Percentiles rank a stretch among this genome's conserved stretches.
phyloP scores from a whole-genome alignment of 148 eudicot species.

The Vaccinium corymbosum region DNA sequence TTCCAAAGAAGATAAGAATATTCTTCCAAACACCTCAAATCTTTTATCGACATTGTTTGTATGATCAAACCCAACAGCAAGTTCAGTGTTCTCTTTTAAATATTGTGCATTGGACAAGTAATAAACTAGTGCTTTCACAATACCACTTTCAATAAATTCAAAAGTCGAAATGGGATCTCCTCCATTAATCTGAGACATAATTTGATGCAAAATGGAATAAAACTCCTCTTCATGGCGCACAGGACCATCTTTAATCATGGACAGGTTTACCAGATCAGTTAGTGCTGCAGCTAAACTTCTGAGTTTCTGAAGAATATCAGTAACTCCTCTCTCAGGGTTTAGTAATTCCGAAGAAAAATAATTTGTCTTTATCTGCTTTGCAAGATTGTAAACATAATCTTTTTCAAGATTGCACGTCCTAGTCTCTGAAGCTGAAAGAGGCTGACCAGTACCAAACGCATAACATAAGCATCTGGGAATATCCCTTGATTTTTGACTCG shows the following conservation, averaged over 20 bases:
- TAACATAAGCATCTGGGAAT: constrained; percentile 62
- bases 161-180: constrained; percentile 76
- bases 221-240: constrained; percentile 51
- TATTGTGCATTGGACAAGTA: constrained; percentile 55
- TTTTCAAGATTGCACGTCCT: constrained; percentile 62
- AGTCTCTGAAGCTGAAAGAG: constrained; percentile 37
- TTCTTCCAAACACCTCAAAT: constrained; percentile 64
- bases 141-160: constrained; percentile 92
- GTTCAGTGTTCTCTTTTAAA: constrained; percentile 23
- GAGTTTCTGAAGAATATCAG: constrained; percentile 69
- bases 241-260: constrained; percentile 21
- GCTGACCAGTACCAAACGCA: constrained; percentile 40
- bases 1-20: constrained; percentile 45
- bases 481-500: constrained; percentile 30
- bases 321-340: constrained; percentile 47
- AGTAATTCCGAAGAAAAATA: constrained; percentile 47
- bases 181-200: constrained; percentile 61
- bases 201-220: constrained; percentile 41
- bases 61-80: constrained; percentile 19
- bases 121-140: constrained; percentile 58
- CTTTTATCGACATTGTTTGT: constrained; percentile 44
- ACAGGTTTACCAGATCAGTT: constrained; percentile 39
- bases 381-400: constrained; percentile 57
- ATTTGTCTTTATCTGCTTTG: constrained; percentile 49
- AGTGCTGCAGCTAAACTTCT: constrained; percentile 51